A percentile compares a stretch with the other conserved stretches of the same genome.
These are phyloP conservation scores for Dictyophora rubrovolvata DNA, from an alignment of 768 basidiomycete genomes.

Conservation along the genomic window DNA sequence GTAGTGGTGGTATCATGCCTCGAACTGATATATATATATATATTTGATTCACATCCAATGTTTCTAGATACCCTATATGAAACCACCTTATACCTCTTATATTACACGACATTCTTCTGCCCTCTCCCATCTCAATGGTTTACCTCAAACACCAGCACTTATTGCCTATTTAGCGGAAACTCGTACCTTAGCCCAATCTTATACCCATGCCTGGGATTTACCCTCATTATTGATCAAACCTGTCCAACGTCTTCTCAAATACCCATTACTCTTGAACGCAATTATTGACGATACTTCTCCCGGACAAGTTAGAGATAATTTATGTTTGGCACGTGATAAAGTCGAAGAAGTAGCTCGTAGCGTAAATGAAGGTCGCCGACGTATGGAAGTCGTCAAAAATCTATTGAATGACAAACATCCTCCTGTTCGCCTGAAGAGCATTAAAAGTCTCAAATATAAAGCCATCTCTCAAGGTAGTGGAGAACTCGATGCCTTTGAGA, in stretches of 20 bases:
- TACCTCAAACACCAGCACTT: constrained; percentile 46
- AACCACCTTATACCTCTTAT: constrained; percentile 66
- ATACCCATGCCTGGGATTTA: constrained; percentile 88
- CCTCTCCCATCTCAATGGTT: constrained; percentile 49
- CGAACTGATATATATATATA: too few species aligned
- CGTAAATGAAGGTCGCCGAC: constrained; percentile 68
- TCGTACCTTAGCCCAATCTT: constrained; percentile 51
- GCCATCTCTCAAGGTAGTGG: constrained; percentile 1
- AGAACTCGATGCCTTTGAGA: constrained; percentile 2
- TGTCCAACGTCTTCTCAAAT: constrained; percentile 92
- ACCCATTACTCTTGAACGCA: constrained; percentile 72
- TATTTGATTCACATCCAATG: neutral
- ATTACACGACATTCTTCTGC: constrained; percentile 74
- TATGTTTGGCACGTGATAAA: constrained; percentile 40
- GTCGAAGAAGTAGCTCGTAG: constrained; percentile 67
- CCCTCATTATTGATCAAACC: constrained; percentile 94
- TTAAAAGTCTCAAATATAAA: constrained; percentile 1
- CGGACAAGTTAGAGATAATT: constrained; percentile 56
- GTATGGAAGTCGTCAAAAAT: constrained; percentile 71
- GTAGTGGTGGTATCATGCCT: constrained; percentile 22
- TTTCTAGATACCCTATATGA: constrained; percentile 54
- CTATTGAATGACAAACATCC: constrained; percentile 34
- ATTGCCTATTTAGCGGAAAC: constrained; percentile 58
- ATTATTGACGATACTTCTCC: constrained; percentile 64
- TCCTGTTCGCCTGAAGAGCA: constrained; percentile 6